Base-by-base conservation (phyloP, 2,329 filamentous ascomycete species). In the Penicillium occitanis region DNA sequence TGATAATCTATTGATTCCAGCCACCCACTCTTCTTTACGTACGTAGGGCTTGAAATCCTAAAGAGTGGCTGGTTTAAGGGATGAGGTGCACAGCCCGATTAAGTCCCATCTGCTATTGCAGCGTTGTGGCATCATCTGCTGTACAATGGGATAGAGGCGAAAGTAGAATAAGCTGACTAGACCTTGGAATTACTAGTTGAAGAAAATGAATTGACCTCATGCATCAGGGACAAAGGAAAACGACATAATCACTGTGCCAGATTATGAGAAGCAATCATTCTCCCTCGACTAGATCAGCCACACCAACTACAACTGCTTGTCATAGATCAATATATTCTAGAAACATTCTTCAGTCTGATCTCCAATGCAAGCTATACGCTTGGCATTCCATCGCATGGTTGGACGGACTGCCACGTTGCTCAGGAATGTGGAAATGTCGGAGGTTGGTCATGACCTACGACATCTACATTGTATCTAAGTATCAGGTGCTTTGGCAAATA, bases 301-400 rank as follows among this genome's bases (percentile, higher is more conserved):
- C 48, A 51, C 22, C 48, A 51, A 11, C 22, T 51, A 51, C 22
- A 19, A 19, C 25, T 33, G 7, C 22, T 40, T 42, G 19, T 28
- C 57, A n/a, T 5, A 3, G 14, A n/a, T 59, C 22, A 2, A 30
- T 5, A 7, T 3, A 28, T 44, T 65, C 63, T 53, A 60, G 44
- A 65, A 60, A 28, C 44, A 65, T 65, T 65, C 53, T 14, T 40
- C 2, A 28, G 5, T 1, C 37, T 25, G 40, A 53, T 51, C 55
- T 59, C 8, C 30, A 59, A 8, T 37, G 51, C 25, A 28, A 14
- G 22, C 13, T 28, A 37, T 55, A 55, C 28, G 10, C 30, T 33
- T 60, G 30, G 46, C 55, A 65, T 65, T 65, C 63, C 55, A 40
- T 42, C 13, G 42, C 40, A 60, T 19, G 63, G 55, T 65, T 65